These are phyloP conservation scores for Cadophora luteo-olivacea DNA, from an alignment of 2,329 filamentous ascomycete species.

Conservation along the genomic window DNA sequence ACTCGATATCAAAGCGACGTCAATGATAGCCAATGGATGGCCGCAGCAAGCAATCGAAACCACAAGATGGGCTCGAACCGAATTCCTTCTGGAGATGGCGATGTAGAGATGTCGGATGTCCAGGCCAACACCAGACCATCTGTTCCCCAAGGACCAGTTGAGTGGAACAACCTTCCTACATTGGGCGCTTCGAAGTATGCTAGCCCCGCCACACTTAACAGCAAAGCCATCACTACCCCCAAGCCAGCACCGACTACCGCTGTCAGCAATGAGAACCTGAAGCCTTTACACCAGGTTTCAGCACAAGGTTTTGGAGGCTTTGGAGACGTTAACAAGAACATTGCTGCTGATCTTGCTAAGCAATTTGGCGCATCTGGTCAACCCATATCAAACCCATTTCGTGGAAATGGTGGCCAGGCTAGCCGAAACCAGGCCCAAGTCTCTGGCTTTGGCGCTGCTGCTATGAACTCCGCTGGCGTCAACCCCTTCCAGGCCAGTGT, in stretches of 20 bases:
- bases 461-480: background rate
- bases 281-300: background rate
- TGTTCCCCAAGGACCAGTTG: background rate
- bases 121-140: background rate
- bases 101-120: constrained; percentile 12
- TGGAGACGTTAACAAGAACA: background rate
- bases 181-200: constrained; percentile 4
- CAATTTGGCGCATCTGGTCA: background rate
- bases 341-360: background rate
- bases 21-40: background rate
- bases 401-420: background rate
- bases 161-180: background rate
- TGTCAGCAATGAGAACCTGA: background rate
- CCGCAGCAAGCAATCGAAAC: background rate
- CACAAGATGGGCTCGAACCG: background rate
- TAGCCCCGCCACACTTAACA: background rate
- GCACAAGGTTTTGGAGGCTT: background rate
- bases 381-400: background rate
- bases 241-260: constrained; percentile 2
- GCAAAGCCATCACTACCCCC: background rate
- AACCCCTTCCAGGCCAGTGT: constrained; percentile 1
- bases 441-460: constrained; percentile 5
- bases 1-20: background rate
- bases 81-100: background rate
- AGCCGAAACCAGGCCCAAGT: background rate